Percentiles rank a stretch among this genome's conserved stretches.
Conservation (phyloP, 345 rosid genomes). For the Pistacia vera region DNA sequence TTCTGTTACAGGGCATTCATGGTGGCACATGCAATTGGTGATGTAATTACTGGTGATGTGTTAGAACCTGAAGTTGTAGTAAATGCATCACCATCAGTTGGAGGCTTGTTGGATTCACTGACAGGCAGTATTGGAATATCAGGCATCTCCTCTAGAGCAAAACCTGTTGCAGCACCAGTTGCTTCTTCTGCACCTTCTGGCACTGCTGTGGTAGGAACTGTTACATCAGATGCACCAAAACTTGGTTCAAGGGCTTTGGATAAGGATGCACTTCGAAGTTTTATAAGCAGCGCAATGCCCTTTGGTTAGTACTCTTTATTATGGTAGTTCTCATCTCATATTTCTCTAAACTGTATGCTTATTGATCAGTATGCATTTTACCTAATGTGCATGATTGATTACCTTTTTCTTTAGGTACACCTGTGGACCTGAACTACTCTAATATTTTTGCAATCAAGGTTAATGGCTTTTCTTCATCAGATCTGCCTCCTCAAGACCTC, state of each 20-base stretch:
- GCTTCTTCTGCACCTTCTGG: conserved; percentile 62
- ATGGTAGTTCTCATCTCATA: conserved; percentile 28
- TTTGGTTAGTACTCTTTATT: conserved; percentile 70
- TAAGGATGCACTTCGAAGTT: conserved; percentile 74
- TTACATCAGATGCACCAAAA: conserved; percentile 69
- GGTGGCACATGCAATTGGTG: conserved; percentile 90
- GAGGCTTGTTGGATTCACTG: conserved; percentile 91
- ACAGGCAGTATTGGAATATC: conserved; percentile 93
- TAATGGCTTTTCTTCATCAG: conserved; percentile 82
- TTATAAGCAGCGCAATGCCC: conserved; percentile 81
- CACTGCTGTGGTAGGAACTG: conserved; percentile 49
- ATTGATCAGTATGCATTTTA: conserved; percentile 11
- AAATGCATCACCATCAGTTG: conserved; percentile 74
- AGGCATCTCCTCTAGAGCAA: conserved; percentile 78
- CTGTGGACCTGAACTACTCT: conserved; percentile 76
- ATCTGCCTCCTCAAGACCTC: conserved; percentile 72
- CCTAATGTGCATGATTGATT: conserved; percentile 13
- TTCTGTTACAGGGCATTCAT: conserved; percentile 65
- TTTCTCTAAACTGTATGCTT: conserved; percentile 16
- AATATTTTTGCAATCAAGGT: conserved; percentile 62
- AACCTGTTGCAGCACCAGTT: conserved; percentile 78
- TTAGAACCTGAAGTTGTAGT: conserved; percentile 88
- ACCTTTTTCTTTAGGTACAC: conserved; percentile 56
- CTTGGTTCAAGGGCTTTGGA: conserved; percentile 77
- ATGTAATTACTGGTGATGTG: conserved; percentile 72